Conservation (phyloP, 768 basidiomycete species). For the Boletus sp. region DNA sequence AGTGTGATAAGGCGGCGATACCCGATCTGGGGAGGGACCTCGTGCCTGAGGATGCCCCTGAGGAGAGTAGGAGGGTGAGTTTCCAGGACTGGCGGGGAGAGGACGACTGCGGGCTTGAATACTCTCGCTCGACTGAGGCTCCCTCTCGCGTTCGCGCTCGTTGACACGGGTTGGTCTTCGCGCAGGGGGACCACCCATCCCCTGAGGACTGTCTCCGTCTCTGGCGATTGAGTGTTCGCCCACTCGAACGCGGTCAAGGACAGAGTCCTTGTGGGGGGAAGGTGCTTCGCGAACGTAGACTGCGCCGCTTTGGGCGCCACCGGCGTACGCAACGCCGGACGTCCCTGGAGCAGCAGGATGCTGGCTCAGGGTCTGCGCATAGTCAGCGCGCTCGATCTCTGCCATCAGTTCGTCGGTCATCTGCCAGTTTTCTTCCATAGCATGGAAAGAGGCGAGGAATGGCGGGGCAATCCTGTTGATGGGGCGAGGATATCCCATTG, state of each 20-base stretch:
- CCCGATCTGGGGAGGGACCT: slow-evolving; percentile 51
- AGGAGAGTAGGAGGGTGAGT: slow-evolving; percentile 40
- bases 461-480: slow-evolving; percentile 53
- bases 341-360: slow-evolving; percentile 36
- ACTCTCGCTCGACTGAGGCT: slow-evolving; percentile 34
- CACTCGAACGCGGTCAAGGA: slow-evolving; percentile 52
- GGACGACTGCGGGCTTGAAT: slow-evolving; percentile 23
- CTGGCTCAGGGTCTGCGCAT: slow-evolving; percentile 53
- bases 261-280: slow-evolving; percentile 48
- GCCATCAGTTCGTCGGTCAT: slow-evolving; percentile 69
- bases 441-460: slow-evolving; percentile 55
- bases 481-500: slow-evolving; percentile 60
- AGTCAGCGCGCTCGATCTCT: slow-evolving; percentile 69
- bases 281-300: slow-evolving; percentile 35
- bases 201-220: slow-evolving; percentile 42
- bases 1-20: slow-evolving; percentile 47
- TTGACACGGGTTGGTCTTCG: slow-evolving; percentile 23
- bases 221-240: slow-evolving; percentile 56
- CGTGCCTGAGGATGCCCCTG: slow-evolving; percentile 39
- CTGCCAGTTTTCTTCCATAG: slow-evolving; percentile 56
- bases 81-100: slow-evolving; percentile 36
- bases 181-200: slow-evolving; percentile 7
- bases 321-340: slow-evolving; percentile 45
- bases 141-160: slow-evolving; percentile 41
- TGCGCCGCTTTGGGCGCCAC: slow-evolving; percentile 41